These are phyloP conservation scores for Tritrichomonas musculus DNA, from an alignment of 208 protist genomes.

Conservation along the genomic window DNA sequence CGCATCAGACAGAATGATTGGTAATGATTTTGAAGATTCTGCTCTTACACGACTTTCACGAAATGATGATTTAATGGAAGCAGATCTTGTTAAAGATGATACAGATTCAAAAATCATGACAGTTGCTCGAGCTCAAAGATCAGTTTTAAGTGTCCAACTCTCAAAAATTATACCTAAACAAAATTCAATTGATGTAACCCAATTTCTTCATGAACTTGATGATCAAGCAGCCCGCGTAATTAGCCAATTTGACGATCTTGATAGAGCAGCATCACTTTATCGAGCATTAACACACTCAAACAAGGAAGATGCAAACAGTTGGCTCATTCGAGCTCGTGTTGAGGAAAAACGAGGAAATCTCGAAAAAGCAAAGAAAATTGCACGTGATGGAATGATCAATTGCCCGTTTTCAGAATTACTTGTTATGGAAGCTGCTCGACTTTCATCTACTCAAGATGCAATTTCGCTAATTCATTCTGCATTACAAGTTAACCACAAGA, in stretches of 20 bases:
- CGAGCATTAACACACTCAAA: not conserved
- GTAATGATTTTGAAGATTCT: not conserved
- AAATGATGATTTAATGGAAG: not conserved
- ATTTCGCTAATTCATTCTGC: not conserved
- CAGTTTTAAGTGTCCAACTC: not conserved
- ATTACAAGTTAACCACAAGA: not conserved
- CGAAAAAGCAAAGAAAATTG: not conserved
- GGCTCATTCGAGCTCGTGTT: not conserved
- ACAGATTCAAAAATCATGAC: not conserved
- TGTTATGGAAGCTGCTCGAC: not conserved
- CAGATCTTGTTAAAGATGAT: not conserved
- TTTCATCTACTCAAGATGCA: not conserved
- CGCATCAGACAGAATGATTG: slow-evolving; percentile 27
- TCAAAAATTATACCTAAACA: not conserved
- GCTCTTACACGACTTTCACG: not conserved
- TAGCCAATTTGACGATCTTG: not conserved
- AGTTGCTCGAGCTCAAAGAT: not conserved
- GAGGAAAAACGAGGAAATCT: not conserved
- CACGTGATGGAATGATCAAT: not conserved
- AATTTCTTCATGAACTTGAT: not conserved
- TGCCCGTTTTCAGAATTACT: not conserved
- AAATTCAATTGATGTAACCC: not conserved
- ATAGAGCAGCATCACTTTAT: not conserved
- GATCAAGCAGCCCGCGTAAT: not conserved
- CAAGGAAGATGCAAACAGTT: not conserved